These are phyloP conservation scores for Fraxinus ornus DNA, from an alignment of 305 asterid species.

Conservation along the genomic window DNA sequence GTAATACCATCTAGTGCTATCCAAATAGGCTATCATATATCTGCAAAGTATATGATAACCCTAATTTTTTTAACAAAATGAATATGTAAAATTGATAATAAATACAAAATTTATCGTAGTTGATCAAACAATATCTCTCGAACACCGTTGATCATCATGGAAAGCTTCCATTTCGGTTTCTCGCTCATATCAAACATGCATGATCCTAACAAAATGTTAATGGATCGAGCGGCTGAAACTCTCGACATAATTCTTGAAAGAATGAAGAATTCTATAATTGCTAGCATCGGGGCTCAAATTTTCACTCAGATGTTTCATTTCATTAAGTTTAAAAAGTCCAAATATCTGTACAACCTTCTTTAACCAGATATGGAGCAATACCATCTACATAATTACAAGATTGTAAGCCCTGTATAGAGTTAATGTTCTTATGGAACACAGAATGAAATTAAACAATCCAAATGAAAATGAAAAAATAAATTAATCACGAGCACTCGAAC, in stretches of 20 bases:
- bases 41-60: neutral
- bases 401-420: neutral
- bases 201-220: neutral
- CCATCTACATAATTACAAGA: neutral
- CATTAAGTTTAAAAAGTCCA: neutral
- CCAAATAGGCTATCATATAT: too few relatives aligned
- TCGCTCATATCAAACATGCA: neutral
- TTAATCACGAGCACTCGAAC: neutral
- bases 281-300: neutral
- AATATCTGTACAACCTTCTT: neutral
- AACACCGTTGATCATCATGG: neutral
- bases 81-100: neutral
- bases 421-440: neutral
- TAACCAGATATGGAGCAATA: constrained; percentile 6
- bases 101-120: neutral
- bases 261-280: neutral
- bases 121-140: too few relatives aligned
- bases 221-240: neutral
- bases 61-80: too few relatives aligned
- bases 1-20: too few relatives aligned
- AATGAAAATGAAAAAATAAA: neutral
- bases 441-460: neutral
- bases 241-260: neutral
- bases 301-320: neutral
- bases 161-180: neutral